Evolutionary conservation across 2,329 filamentous ascomycete species (phyloP), one percentile per base, ranked within the genome.

Genomic region (Pestalotiopsis sp.): DNA sequence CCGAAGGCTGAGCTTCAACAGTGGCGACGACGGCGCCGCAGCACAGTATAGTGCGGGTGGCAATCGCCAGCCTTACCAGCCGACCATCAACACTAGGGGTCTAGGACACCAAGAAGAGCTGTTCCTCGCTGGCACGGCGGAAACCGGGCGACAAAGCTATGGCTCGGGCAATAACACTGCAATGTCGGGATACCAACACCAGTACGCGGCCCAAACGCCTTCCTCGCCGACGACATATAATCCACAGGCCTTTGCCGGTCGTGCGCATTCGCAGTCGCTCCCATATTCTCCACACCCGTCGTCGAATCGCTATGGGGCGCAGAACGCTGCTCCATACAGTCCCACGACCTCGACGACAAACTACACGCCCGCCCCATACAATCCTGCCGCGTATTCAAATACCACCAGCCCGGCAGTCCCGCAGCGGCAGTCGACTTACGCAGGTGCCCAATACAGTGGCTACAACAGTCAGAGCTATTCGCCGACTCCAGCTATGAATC

Each of bases 1-100:
- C 49, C 86, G 92, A 72, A 87, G 89, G 72, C 87, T 89, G 63
- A 95, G 92, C 83, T 94, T 93, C 83, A 91, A 94, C 78, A 89
- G 86, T 73, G 92, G 91, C 72, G 93, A 96, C 78, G 92, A 95
- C 78, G 59, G 59, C 27, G 59, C 59, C 27, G 83, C 85, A 62
- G 81, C 83, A 63, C 88, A 90, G 73, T 84, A 87, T 73, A 77
- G 80, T 66, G 75, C 74, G 68, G 70, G 72, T 57, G 71, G 64
- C 64, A 72, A 74, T 74, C 79, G 78, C 66, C 76, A 76, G 67
- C 70, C 70, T 69, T 74, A 75, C 71, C 73, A 77, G 68, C 75
- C 75, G 66, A 74, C 73, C 39, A 70, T 73, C 68, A 78, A 74
- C 75, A 80, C 77, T 25, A 74, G 78, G 70, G 78, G 80, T 60